A percentile compares a stretch with the other conserved stretches of the same genome.
Conservation (phyloP, 345 rosid species). For the Punica granatum region DNA sequence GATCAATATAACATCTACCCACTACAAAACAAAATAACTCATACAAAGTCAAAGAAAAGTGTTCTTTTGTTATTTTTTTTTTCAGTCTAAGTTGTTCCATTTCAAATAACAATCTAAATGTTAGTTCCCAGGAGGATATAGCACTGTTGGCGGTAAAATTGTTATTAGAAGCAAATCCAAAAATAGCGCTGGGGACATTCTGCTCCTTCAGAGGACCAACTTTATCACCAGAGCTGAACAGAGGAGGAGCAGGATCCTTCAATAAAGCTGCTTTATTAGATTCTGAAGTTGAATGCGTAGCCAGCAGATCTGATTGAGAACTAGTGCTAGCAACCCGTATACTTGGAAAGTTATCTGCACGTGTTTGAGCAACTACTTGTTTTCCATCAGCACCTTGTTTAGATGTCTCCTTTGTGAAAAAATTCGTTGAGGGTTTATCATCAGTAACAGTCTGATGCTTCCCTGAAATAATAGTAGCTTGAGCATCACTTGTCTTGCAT, state of each 20-base stretch:
- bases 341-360: slow-evolving; percentile 15
- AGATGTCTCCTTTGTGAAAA: slow-evolving; percentile 26
- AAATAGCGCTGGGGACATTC: slow-evolving; percentile 15
- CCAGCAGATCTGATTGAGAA: slow-evolving; percentile 23
- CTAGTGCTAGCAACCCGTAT: slow-evolving; percentile 22
- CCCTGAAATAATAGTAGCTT: slow-evolving; percentile 22
- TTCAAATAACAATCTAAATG: neutral
- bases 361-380: slow-evolving; percentile 28
- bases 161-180: slow-evolving; percentile 14
- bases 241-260: slow-evolving; percentile 17
- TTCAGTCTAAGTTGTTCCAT: neutral
- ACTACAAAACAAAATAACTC: too few relatives aligned
- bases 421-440: slow-evolving; percentile 17
- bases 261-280: slow-evolving; percentile 18
- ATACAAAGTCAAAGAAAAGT: too few relatives aligned
- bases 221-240: slow-evolving; percentile 24
- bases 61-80: too few relatives aligned
- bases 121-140: too few relatives aligned
- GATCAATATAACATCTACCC: neutral
- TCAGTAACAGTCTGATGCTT: slow-evolving; percentile 27
- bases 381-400: slow-evolving; percentile 26
- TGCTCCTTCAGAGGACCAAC: slow-evolving; percentile 25
- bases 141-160: slow-evolving; percentile 14
- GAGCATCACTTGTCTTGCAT: slow-evolving; percentile 25
- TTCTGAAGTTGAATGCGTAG: slow-evolving; percentile 21